Evolutionary conservation across 1,139 yeast species (phyloP).

Genomic region (Suhomyces bokatorum): DNA sequence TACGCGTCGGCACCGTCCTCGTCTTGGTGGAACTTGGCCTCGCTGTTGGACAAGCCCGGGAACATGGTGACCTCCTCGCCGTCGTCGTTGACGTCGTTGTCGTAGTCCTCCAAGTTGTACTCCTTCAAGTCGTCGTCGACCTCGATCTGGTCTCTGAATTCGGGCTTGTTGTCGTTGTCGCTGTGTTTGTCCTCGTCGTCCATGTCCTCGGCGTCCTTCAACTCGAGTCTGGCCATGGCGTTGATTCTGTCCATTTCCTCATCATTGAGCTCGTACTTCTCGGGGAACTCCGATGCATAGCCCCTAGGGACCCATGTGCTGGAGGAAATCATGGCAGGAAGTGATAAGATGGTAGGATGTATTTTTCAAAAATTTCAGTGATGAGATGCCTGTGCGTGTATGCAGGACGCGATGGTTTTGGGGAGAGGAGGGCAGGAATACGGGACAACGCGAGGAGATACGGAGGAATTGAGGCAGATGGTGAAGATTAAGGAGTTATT

Average conservation of each 20-base stretch:
- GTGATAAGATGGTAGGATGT: conserved; percentile 1
- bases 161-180: conserved; percentile 17
- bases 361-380: conserved; percentile 8
- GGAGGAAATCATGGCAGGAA: conserved; percentile 75
- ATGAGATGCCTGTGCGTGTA: not conserved
- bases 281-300: conserved; percentile 89
- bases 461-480: too few relatives aligned
- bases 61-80: conserved; percentile 62
- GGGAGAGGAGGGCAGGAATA: too few relatives aligned
- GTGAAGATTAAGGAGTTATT: too few relatives aligned
- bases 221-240: conserved; percentile 78
- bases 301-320: conserved; percentile 98
- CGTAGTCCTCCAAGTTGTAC: conserved; percentile 83
- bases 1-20: conserved; percentile 71
- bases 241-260: conserved; percentile 91
- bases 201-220: conserved; percentile 71
- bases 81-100: conserved; percentile 56
- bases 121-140: conserved; percentile 84
- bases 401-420: too few relatives aligned
- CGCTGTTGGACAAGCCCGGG: conserved; percentile 61
- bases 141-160: conserved; percentile 54
- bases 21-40: conserved; percentile 51
- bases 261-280: conserved; percentile 82
- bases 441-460: too few relatives aligned
- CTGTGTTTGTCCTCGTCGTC: conserved; percentile 51